These are phyloP conservation scores for Isochrysis galbana DNA, from an alignment of 78 protist genomes.

Conservation along the genomic window DNA sequence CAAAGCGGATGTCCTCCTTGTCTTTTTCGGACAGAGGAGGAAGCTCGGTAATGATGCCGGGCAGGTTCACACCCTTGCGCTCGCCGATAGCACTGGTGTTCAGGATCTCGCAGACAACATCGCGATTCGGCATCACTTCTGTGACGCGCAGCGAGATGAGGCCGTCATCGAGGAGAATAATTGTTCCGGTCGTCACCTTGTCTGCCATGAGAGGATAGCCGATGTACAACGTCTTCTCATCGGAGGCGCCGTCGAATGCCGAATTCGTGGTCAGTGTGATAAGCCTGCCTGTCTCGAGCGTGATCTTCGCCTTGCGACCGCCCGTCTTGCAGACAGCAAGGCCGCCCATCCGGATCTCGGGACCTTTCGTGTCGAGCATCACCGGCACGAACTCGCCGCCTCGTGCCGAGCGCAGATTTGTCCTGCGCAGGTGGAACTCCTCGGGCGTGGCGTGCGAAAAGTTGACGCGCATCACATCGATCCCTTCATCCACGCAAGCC, in stretches of 20 bases:
- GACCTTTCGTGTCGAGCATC: slow-evolving; percentile 23
- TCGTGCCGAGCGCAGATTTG: background rate
- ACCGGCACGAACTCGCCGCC: slow-evolving; percentile 12
- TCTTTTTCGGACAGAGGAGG: slow-evolving; percentile 82
- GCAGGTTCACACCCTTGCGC: slow-evolving; percentile 22
- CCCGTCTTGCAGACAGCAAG: background rate
- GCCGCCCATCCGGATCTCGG: slow-evolving; percentile 27
- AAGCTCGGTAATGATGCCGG: slow-evolving; percentile 23
- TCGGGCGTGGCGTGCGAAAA: slow-evolving; percentile 18
- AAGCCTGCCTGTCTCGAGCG: background rate
- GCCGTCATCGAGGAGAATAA: slow-evolving; percentile 12
- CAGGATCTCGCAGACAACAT: background rate
- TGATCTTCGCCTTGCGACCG: slow-evolving; percentile 1
- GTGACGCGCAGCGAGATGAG: background rate
- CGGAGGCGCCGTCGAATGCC: background rate
- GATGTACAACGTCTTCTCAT: background rate
- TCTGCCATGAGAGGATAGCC: background rate
- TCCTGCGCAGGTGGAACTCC: background rate
- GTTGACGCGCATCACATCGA: slow-evolving; percentile 7
- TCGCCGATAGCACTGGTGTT: background rate
- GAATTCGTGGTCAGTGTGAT: background rate
- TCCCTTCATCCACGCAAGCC: background rate
- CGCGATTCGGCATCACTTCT: background rate
- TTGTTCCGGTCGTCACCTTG: background rate
- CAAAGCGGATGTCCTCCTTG: slow-evolving; percentile 63